Conservation (phyloP, 2,329 filamentous ascomycete genomes). For the Drechslerella dactyloides region DNA sequence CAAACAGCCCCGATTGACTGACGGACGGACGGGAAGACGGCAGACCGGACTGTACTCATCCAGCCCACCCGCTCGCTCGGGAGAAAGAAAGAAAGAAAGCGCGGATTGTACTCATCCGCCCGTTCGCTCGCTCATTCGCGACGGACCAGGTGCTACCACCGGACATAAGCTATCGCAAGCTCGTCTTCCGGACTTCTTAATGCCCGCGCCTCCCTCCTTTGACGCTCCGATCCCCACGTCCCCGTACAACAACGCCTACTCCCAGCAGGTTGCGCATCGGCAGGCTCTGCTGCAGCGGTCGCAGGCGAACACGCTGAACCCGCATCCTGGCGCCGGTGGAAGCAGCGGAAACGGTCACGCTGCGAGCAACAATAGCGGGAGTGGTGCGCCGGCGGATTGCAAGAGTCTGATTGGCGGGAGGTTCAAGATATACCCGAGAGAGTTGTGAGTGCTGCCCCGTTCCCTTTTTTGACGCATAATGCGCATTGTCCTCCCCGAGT, state of each 20-base stretch:
- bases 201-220: slow-evolving; percentile 51
- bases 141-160: not conserved
- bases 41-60: too few relatives aligned
- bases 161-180: not conserved
- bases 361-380: slow-evolving; percentile 12
- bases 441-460: slow-evolving; percentile 51
- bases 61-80: too few relatives aligned
- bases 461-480: too few relatives aligned
- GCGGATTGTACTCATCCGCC: too few relatives aligned
- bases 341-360: not conserved
- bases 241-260: slow-evolving; percentile 47
- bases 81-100: too few relatives aligned
- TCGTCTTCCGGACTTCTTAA: slow-evolving; percentile 30
- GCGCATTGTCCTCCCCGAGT: too few relatives aligned
- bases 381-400: slow-evolving; percentile 23
- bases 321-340: slow-evolving; percentile 8
- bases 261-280: slow-evolving; percentile 44
- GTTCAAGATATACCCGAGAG: slow-evolving; percentile 47
- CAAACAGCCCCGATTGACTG: too few relatives aligned
- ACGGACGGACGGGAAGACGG: too few relatives aligned
- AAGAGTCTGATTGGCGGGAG: slow-evolving; percentile 46
- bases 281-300: slow-evolving; percentile 42
- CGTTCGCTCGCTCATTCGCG: too few relatives aligned
- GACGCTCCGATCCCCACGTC: slow-evolving; percentile 48
- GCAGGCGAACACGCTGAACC: slow-evolving; percentile 43